Conservation (phyloP, 129 eudicot genomes). For the Heracleum sosnowskyi region DNA sequence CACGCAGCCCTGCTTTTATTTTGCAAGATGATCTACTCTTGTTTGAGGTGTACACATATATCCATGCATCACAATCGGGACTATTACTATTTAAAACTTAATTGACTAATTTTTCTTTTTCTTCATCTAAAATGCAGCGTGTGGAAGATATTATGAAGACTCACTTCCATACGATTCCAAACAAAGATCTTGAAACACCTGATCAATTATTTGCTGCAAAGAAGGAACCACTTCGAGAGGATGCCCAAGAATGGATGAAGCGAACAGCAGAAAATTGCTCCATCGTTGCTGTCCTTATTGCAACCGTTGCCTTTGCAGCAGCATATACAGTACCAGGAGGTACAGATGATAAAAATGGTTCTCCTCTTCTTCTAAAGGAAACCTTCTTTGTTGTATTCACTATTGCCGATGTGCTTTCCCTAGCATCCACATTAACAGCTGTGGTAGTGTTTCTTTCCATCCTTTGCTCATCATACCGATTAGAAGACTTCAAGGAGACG, state of each 20-base stretch:
- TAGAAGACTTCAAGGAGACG: conserved; percentile 19
- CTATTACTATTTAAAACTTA: background rate
- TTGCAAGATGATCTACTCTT: conserved; percentile 28
- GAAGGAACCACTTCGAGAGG: conserved; percentile 14
- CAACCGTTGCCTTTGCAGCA: conserved; percentile 34
- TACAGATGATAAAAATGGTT: conserved; percentile 8
- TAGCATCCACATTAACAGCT: conserved; percentile 25
- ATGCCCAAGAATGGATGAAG: conserved; percentile 34
- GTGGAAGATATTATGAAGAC: conserved; percentile 14
- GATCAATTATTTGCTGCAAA: conserved; percentile 17
- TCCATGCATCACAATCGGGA: background rate
- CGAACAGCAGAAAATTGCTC: conserved; percentile 41
- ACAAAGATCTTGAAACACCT: conserved; percentile 23
- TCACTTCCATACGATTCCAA: conserved; percentile 7
- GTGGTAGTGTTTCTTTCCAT: conserved; percentile 29
- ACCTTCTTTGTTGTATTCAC: conserved; percentile 27
- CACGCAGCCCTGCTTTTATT: conserved; percentile 23
- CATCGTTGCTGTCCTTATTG: conserved; percentile 37
- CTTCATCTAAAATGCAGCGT: conserved; percentile 16
- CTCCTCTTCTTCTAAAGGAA: conserved; percentile 19
- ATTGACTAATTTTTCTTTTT: background rate
- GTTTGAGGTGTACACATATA: conserved; percentile 17
- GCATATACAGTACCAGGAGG: conserved; percentile 44
- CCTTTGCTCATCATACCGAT: conserved; percentile 24
- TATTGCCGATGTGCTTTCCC: conserved; percentile 29